Percentiles rank a stretch among this genome's conserved stretches.
Conservation (phyloP, 176 grass and related monocot genomes). For the Hsuehochloa calcarea region DNA sequence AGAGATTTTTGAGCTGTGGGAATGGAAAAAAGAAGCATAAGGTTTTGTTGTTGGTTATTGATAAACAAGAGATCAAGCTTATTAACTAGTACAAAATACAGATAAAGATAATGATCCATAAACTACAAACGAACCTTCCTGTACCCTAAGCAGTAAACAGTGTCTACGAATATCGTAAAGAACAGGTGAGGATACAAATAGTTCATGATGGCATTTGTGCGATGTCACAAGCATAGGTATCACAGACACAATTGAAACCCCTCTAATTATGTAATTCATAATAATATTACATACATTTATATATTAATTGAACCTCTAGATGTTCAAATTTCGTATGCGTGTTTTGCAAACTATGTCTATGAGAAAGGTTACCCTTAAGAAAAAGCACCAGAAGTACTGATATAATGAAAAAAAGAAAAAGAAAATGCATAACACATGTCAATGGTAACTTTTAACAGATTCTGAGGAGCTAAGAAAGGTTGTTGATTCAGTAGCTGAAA, state of each 20-base stretch:
- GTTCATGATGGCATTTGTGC: neutral
- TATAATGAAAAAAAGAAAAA: neutral
- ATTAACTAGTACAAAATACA: neutral
- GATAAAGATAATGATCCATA: neutral
- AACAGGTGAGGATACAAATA: neutral
- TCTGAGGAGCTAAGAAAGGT: neutral
- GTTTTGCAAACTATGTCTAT: neutral
- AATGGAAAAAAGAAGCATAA: neutral
- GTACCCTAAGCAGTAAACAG: neutral
- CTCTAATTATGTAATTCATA: neutral
- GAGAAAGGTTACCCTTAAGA: neutral
- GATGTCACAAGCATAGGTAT: neutral
- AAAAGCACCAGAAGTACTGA: neutral
- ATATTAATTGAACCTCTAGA: neutral
- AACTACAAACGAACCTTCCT: neutral
- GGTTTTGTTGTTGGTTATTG: neutral
- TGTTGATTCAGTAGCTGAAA: neutral
- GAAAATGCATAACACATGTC: neutral
- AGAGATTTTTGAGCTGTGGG: slow-evolving; percentile 92
- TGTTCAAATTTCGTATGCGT: neutral
- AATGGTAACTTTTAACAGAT: neutral
- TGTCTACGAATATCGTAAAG: neutral
- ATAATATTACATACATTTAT: neutral
- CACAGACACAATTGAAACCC: neutral
- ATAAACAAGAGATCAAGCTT: neutral